Base-by-base conservation (phyloP, 371 early-diverging fungal genomes). In the Circinella umbellata region DNA sequence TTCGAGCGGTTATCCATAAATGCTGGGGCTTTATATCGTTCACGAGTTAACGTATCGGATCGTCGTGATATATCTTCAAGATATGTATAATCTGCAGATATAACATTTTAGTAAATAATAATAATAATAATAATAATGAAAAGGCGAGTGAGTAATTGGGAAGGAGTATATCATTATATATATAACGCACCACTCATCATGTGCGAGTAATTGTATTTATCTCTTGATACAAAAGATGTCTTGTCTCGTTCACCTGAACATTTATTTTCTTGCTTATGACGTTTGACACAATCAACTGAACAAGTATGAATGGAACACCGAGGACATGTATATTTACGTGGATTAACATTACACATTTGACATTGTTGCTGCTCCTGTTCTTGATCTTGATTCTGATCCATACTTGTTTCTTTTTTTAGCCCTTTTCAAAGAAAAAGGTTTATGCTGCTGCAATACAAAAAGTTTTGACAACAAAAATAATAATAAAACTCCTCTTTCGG, bases 281-380 rank as follows among this genome's bases (percentile, higher is more conserved):
- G 70, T 61, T 87, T 86, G 13, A 90, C 88, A 72, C 93, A 93
- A 4, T 66, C 73, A 15, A 91, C 71, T 1, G 91, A 93, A 66
- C 93, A 93, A 0, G 91, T 88, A 35, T 81, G 85, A 42, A 76
- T 68, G 18, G 74, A 61, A 65, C 93, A 93, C 6, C 89, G 81
- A 10, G 93, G 93, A 68, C 93, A 93, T 64, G 84, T 89, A 80
- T 92, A 92, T 64, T 89, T 91, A 66, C 77, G 79, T 6, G 74
- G 63, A 34, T 70, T 61, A 0, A 34, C 14, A 27, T 79, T 63
- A 48, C 88, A 88, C 42, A 72, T 63, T 68, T 72, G 68, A 54
- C 72, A 72, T 0, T 15, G 18, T 38, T 36, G 27, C 27, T 27
- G 27, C 27, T 27, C 27, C 27, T 27, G 51, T 27, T 47, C 63